phyloP scores from a whole-genome alignment of 768 basidiomycete species.

The Mycena pura region DNA sequence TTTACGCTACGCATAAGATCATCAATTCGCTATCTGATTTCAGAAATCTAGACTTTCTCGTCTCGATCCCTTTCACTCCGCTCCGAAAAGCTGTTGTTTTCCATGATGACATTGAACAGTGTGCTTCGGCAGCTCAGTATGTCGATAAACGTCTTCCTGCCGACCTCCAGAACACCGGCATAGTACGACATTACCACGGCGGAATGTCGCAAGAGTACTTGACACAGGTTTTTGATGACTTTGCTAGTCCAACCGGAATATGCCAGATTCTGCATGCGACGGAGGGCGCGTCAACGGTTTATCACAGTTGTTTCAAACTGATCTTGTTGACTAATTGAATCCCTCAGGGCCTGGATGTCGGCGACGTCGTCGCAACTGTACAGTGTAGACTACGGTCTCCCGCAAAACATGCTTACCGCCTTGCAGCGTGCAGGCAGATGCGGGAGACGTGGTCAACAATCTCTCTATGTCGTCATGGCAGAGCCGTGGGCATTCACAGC shows the following conservation, averaged over 20 bases:
- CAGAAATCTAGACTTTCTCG: slow-evolving; percentile 34
- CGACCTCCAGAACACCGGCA: slow-evolving; percentile 1
- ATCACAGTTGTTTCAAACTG: slow-evolving; percentile 7
- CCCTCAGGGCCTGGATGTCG: neutral
- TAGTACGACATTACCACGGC: slow-evolving; percentile 36
- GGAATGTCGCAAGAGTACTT: slow-evolving; percentile 36
- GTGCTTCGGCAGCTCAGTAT: slow-evolving; percentile 13
- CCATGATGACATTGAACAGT: slow-evolving; percentile 20
- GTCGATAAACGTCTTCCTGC: slow-evolving; percentile 21
- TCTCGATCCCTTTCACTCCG: slow-evolving; percentile 4
- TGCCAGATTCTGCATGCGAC: slow-evolving; percentile 28
- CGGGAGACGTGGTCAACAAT: neutral
- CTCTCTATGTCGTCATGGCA: slow-evolving; percentile 5
- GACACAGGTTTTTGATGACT: slow-evolving; percentile 25
- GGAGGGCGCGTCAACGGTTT: slow-evolving; percentile 24
- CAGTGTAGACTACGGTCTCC: neutral
- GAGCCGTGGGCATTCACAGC: slow-evolving; percentile 4
- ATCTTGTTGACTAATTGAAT: no score
- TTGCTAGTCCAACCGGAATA: slow-evolving; percentile 6
- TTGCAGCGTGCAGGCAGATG: neutral
- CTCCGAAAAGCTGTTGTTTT: slow-evolving; percentile 26
- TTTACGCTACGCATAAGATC: no score
- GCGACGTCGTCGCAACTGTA: neutral
- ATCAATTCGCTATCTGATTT: slow-evolving; percentile 22
- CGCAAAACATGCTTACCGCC: neutral